These are phyloP conservation scores for Alternaria sp. DNA, from an alignment of 2,329 filamentous ascomycete genomes.

Conservation along the genomic window DNA sequence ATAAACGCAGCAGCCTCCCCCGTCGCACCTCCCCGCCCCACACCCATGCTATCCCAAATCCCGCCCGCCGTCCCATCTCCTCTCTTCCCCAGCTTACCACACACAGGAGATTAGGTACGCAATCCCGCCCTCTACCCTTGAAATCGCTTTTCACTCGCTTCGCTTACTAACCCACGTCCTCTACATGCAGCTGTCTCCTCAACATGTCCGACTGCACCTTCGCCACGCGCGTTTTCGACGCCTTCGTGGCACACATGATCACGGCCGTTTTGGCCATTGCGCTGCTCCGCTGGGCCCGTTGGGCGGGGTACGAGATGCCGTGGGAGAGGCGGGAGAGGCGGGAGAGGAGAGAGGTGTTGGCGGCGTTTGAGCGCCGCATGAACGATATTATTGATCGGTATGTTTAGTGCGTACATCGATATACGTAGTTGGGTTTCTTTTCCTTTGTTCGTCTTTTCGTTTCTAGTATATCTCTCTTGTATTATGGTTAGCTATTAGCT, in stretches of 20 bases:
- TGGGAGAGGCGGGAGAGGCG: neutral
- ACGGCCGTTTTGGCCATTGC: neutral
- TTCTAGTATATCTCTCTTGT: rapidly evolving
- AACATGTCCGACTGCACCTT: neutral
- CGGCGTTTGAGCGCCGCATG: neutral
- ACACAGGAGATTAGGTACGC: too few relatives aligned
- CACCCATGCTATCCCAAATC: too few relatives aligned
- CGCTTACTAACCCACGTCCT: too few relatives aligned
- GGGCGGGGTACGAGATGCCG: neutral
- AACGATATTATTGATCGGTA: neutral
- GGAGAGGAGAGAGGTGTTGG: neutral
- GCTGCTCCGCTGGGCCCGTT: neutral
- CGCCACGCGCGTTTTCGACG: neutral
- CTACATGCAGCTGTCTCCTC: neutral
- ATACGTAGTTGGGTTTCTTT: neutral
- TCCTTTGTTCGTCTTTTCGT: neutral
- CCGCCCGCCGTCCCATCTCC: too few relatives aligned
- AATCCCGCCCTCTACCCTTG: too few relatives aligned
- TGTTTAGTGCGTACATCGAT: neutral
- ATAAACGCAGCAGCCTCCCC: too few relatives aligned
- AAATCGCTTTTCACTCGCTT: too few relatives aligned
- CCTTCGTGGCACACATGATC: neutral
- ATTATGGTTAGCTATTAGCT: neutral
- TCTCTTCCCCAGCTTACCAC: too few relatives aligned
- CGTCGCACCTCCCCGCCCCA: too few relatives aligned